Conservation (phyloP, 768 basidiomycete species). For the Trametes gibbosa region DNA sequence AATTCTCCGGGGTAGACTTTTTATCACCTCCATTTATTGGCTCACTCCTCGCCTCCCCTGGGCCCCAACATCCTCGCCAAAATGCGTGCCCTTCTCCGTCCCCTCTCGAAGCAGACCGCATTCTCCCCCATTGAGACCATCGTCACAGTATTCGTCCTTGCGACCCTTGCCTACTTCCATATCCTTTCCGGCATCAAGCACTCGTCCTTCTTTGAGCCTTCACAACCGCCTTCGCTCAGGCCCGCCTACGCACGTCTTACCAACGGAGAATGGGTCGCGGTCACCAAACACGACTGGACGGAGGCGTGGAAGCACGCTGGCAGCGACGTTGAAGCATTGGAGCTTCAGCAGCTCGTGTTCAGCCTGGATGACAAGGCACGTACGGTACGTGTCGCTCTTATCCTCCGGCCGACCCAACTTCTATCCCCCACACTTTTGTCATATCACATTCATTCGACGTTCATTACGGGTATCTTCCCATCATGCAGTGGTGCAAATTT, state of each 20-base stretch:
- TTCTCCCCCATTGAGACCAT: conserved; percentile 86
- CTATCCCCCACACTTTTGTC: neutral
- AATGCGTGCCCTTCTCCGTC: conserved; percentile 63
- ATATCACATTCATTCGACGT: neutral
- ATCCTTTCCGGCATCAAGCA: conserved; percentile 88
- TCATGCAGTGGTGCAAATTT: conserved; percentile 5
- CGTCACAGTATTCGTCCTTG: conserved; percentile 83
- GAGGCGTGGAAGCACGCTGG: conserved; percentile 32
- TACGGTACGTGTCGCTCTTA: conserved; percentile 33
- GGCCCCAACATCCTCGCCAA: conserved; percentile 8
- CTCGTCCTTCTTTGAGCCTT: conserved; percentile 71
- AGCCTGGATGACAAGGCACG: conserved; percentile 42
- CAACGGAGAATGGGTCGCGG: conserved; percentile 59
- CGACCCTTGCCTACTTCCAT: conserved; percentile 94
- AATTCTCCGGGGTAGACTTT: conserved; percentile 14
- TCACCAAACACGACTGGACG: conserved; percentile 54
- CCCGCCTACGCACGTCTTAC: conserved; percentile 56
- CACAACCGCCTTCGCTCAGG: conserved; percentile 44
- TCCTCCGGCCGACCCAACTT: neutral
- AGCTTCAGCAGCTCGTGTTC: conserved; percentile 75
- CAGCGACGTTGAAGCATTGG: conserved; percentile 40
- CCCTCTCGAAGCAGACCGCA: conserved; percentile 69
- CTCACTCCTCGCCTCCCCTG: neutral
- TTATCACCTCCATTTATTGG: conserved; percentile 19
- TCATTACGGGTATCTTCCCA: neutral